phyloP scores from a whole-genome alignment of 768 basidiomycete genomes.

The Austroboletus eburneus region DNA sequence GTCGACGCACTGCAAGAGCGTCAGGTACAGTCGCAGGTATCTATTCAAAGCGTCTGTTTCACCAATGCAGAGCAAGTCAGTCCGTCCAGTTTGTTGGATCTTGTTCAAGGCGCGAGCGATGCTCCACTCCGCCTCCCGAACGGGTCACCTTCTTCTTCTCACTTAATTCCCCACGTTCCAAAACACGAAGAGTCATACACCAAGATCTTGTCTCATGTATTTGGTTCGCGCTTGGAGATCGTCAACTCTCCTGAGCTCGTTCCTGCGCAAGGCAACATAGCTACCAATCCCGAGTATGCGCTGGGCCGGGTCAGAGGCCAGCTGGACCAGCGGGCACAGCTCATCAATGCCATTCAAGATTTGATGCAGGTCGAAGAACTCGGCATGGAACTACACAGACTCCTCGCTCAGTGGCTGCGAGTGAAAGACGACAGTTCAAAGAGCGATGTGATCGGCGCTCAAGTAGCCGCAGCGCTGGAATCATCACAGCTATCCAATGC shows the following conservation, averaged over 20 bases:
- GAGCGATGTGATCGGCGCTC: constrained; percentile 53
- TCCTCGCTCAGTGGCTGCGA: constrained; percentile 77
- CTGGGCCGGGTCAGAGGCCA: constrained; percentile 87
- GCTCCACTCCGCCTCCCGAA: constrained; percentile 49
- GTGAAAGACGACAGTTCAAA: constrained; percentile 66
- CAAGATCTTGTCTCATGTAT: constrained; percentile 78
- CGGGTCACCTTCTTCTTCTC: constrained; percentile 25
- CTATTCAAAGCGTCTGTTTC: constrained; percentile 60
- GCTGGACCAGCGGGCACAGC: constrained; percentile 66
- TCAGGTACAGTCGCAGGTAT: constrained; percentile 43
- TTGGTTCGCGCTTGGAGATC: constrained; percentile 74
- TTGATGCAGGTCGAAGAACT: constrained; percentile 53
- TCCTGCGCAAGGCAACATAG: constrained; percentile 61
- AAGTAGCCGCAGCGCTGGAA: constrained; percentile 51
- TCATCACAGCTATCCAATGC: constrained; percentile 36
- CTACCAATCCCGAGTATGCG: constrained; percentile 93
- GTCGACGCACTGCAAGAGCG: constrained; percentile 66
- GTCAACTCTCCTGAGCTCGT: constrained; percentile 80
- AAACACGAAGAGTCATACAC: constrained; percentile 91
- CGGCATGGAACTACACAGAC: constrained; percentile 56
- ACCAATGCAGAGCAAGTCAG: constrained; percentile 43
- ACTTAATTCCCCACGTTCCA: constrained; percentile 62
- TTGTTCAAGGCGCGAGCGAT: constrained; percentile 43
- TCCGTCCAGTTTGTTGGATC: constrained; percentile 44
- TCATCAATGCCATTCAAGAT: constrained; percentile 60